These are phyloP conservation scores for Amanita exitialis DNA, from an alignment of 768 basidiomycete genomes.

Conservation along the genomic window DNA sequence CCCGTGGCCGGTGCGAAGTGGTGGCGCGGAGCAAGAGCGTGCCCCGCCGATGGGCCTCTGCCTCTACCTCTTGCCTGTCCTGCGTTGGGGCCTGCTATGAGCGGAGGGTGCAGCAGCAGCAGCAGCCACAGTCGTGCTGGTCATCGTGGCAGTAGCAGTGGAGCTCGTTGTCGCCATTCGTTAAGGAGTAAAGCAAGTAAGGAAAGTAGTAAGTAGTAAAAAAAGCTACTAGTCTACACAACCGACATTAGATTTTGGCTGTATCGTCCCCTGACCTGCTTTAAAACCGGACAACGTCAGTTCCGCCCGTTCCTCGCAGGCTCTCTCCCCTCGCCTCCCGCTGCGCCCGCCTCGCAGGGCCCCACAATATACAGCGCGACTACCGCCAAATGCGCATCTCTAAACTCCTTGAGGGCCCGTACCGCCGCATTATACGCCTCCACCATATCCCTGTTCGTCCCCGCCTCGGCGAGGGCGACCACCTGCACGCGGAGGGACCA, in stretches of 20 bases:
- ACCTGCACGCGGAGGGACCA: slow-evolving; percentile 58
- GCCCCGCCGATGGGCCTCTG: slow-evolving; percentile 23
- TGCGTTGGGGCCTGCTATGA: too few species aligned
- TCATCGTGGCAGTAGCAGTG: neutral
- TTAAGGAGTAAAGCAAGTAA: too few species aligned
- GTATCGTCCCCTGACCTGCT: slow-evolving; percentile 51
- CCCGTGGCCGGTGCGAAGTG: too few species aligned
- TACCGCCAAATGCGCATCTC: slow-evolving; percentile 75
- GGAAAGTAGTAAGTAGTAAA: too few species aligned
- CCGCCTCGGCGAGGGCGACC: slow-evolving; percentile 6
- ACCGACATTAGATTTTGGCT: too few species aligned
- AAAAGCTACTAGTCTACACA: too few species aligned
- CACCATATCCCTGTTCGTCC: slow-evolving; percentile 16
- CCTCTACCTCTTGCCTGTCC: too few species aligned
- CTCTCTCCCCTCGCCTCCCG: neutral
- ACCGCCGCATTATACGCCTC: slow-evolving; percentile 64
- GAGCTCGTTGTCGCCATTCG: neutral
- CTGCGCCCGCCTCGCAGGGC: slow-evolving; percentile 43
- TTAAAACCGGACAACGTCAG: slow-evolving; percentile 71
- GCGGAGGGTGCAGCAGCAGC: neutral
- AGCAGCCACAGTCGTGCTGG: neutral
- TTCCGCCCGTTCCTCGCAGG: slow-evolving; percentile 74
- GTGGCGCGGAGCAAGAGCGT: slow-evolving; percentile 54
- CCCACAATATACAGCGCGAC: slow-evolving; percentile 71
- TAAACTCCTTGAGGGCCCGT: slow-evolving; percentile 56